These are phyloP conservation scores for Beauveria caledonica DNA, from an alignment of 2,329 filamentous ascomycete genomes.

Conservation along the genomic window DNA sequence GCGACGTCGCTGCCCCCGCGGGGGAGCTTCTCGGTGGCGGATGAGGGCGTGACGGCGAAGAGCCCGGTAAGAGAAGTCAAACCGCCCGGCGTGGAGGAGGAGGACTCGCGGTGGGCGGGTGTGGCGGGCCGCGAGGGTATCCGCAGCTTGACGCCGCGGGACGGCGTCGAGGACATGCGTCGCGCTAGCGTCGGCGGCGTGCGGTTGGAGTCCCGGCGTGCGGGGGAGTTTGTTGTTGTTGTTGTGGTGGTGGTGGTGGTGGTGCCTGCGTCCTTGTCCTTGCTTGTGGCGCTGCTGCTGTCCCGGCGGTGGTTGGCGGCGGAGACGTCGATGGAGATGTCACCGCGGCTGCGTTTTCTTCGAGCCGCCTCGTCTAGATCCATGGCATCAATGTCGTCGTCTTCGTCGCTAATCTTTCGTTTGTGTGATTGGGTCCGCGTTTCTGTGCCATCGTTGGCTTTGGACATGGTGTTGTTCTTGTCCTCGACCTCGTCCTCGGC, in stretches of 20 bases:
- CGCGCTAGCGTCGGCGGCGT: constrained; percentile 38
- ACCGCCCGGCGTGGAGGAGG: constrained; percentile 31
- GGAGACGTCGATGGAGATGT: constrained; percentile 18
- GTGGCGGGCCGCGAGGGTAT: constrained; percentile 58
- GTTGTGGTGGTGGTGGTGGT: no score
- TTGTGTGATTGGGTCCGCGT: constrained; percentile 19
- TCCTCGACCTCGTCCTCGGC: background rate
- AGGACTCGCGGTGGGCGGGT: constrained; percentile 37
- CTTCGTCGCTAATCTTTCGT: constrained; percentile 24
- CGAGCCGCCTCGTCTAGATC: constrained; percentile 28
- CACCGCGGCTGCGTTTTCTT: constrained; percentile 39
- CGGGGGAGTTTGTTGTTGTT: constrained; percentile 7
- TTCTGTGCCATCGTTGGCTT: constrained; percentile 13
- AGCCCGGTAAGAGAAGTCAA: constrained; percentile 13
- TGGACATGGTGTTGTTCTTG: constrained; percentile 12
- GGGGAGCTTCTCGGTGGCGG: background rate
- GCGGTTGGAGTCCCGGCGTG: constrained; percentile 19
- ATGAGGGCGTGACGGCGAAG: constrained; percentile 10
- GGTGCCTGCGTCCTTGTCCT: constrained; percentile 13
- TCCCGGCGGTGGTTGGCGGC: constrained; percentile 4
- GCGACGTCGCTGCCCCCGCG: background rate
- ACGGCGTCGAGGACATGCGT: constrained; percentile 43
- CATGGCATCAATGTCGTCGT: constrained; percentile 26
- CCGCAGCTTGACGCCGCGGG: constrained; percentile 50
- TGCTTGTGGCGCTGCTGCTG: constrained; percentile 4